Percentiles rank a stretch among this genome's conserved stretches.
These are phyloP conservation scores for Chrysosphaeria jannelii DNA, from an alignment of 2,329 filamentous ascomycete genomes.

Conservation along the genomic window DNA sequence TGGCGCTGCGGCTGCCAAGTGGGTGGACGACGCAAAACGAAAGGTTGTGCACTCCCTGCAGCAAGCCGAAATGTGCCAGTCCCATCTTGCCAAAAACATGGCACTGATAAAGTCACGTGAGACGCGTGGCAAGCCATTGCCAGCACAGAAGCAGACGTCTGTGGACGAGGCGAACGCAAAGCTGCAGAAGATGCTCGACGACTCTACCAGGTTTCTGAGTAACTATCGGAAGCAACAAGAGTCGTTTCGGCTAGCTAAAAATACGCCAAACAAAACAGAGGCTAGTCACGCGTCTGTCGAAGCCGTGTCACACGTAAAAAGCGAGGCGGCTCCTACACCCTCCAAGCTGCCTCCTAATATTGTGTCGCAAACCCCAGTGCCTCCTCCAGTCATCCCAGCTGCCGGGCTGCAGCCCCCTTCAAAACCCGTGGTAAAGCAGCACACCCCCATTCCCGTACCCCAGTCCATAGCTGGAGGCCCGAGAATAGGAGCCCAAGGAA, in stretches of 20 bases:
- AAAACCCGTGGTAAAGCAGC: conserved; percentile 4
- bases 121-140: conserved; percentile 13
- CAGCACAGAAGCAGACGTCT: conserved; percentile 16
- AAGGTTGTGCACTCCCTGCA: no score
- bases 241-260: conserved; percentile 4
- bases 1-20: no score
- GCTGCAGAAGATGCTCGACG: conserved; percentile 14
- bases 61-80: no score
- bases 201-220: conserved; percentile 18
- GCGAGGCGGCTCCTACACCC: no score
- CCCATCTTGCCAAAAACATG: no score
- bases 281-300: no score
- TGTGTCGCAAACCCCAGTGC: conserved; percentile 1
- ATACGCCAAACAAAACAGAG: conserved; percentile 4
- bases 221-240: conserved; percentile 16
- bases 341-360: no score
- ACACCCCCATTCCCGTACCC: conserved; percentile 18
- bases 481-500: no score
- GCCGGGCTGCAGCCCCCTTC: conserved; percentile 6
- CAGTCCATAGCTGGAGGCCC: conserved; percentile 12
- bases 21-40: no score
- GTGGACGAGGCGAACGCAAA: conserved; percentile 14
- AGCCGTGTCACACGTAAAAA: no score
- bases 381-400: conserved; percentile 5
- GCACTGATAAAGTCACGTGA: conserved; percentile 13